Percentiles rank a stretch among this genome's conserved stretches.
phyloP scores from a whole-genome alignment of 768 basidiomycete genomes.

The Dacryopinax primogenitus region DNA sequence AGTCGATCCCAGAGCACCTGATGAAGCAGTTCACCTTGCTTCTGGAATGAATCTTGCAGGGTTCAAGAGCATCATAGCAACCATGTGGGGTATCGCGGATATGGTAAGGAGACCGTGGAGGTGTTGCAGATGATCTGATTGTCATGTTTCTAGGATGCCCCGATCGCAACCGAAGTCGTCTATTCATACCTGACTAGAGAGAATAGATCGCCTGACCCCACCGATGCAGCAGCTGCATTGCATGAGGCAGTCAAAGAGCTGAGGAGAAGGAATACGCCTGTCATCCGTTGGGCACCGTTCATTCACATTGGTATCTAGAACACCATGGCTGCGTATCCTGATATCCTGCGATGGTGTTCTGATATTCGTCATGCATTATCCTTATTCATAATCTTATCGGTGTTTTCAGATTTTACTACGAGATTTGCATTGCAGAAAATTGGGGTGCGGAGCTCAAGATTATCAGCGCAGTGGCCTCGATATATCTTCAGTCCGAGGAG shows the following conservation, averaged over 20 bases:
- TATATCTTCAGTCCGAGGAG: background rate
- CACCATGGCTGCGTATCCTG: background rate
- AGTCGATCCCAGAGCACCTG: conserved; percentile 26
- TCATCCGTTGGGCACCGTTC: background rate
- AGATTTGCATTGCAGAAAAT: too few relatives aligned
- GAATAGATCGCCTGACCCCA: background rate
- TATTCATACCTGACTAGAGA: background rate
- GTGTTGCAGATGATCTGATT: background rate
- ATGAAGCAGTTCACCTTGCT: conserved; percentile 34
- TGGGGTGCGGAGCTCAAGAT: too few relatives aligned
- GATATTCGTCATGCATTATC: background rate
- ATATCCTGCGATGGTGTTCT: background rate
- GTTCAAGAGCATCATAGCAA: conserved; percentile 29
- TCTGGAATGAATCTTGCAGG: conserved; percentile 31
- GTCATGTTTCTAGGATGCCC: background rate
- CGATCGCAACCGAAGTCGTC: background rate
- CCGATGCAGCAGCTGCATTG: background rate
- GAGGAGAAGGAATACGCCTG: background rate
- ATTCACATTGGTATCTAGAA: background rate
- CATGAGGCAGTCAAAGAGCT: background rate
- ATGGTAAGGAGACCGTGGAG: background rate
- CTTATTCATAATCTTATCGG: background rate
- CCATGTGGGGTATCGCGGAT: conserved; percentile 36
- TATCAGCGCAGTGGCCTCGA: background rate
- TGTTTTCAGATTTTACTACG: background rate